Evolutionary conservation across 2,329 filamentous ascomycete species (phyloP), one percentile per base, ranked within the genome.

Genomic region (Nemania serpens): DNA sequence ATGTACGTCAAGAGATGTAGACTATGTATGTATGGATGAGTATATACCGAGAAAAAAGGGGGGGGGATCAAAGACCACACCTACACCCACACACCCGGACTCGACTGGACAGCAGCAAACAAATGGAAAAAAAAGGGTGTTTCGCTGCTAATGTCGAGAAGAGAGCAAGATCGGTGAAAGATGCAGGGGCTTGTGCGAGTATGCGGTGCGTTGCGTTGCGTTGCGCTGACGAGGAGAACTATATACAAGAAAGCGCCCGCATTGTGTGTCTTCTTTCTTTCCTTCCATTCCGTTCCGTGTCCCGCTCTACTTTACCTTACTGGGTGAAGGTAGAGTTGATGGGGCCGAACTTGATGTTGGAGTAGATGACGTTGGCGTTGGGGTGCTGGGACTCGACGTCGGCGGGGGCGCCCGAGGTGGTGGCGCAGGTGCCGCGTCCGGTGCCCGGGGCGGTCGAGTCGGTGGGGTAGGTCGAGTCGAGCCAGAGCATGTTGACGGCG

Each of bases 391-490:
- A 18, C 71, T 82, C 77, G 51, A 84, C 75, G 10, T 77, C 75
- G 13, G 66, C 58, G 17, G 82, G 82, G 13, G 72, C 75, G 29
- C 82, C 82, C 13, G 79, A 79, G 56, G 68, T 70, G 20, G 75
- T 77, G 59, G 74, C 58, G 70, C 82, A 85, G n/a, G 75, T 72
- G 50, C 82, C 82, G 66, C 82, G 79, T 25, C 73, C 73, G 54
- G 75, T 71, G 68, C 82, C 82, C 15, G 76, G 75, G 1, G 57
- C 62, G 18, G 75, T 74, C 7, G 74, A 61, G 58, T 64, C 61
- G 54, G 77, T 76, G 43, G 85, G 84, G 76, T 81, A 86, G 64
- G 79, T 81, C 7, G 67, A 70, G 77, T 90, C 87, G 67, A 90
- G 82, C 88, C 87, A 90, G 66, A 71, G 69, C 69, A 71, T 71